Base-by-base conservation (phyloP, 2,329 filamentous ascomycete genomes). In the Epichloe brachyelytri region DNA sequence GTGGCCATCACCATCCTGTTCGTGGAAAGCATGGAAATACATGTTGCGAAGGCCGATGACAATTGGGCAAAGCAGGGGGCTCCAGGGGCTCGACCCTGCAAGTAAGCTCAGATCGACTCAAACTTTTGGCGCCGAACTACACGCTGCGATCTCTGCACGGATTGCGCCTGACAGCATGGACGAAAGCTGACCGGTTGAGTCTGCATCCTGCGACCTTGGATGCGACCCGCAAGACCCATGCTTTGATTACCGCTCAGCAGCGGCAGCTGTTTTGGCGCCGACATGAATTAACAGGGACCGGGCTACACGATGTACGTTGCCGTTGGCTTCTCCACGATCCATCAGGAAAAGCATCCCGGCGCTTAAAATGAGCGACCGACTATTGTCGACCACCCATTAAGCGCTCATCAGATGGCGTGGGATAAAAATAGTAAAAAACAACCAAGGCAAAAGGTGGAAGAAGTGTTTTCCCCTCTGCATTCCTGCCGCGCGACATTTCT, bases 41-140 rank as follows among this genome's bases (percentile, higher is more conserved):
- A 20, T 4, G n/a, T 6, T 34, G 20, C 20, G 1, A 33, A 11
- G 30, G 14, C 17, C 43, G 0, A 44, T 44, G 15, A 48, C 5
- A 22, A 30, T 2, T 20, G 40, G 8, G 20, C n/a, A 15, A 38
- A 47, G 26, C 20, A 36, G 41, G 30, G 19, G 6, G 26, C 26
- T 30, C 22, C 6, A 22, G 20, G 5, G 26, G 26, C 26, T 30
- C 22, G 15, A 15, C 15, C 6, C 7, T 19, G 12, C 15, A 36
- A 43, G 47, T 33, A 43, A 14, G 19, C 40, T 44, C 17, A 45
- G 33, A n/a, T n/a, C n/a, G 19, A 20, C 15, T 19, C 40, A 19
- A 45, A 33, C 30, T 26, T 19, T 51, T 48, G 50, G 33, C 50
- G 50, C 50, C 46, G 50, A n/a, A 40, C 50, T 36, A 19, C 26